Base-by-base conservation (phyloP, 176 grass and related monocot genomes). In the Paspalum vaginatum region DNA sequence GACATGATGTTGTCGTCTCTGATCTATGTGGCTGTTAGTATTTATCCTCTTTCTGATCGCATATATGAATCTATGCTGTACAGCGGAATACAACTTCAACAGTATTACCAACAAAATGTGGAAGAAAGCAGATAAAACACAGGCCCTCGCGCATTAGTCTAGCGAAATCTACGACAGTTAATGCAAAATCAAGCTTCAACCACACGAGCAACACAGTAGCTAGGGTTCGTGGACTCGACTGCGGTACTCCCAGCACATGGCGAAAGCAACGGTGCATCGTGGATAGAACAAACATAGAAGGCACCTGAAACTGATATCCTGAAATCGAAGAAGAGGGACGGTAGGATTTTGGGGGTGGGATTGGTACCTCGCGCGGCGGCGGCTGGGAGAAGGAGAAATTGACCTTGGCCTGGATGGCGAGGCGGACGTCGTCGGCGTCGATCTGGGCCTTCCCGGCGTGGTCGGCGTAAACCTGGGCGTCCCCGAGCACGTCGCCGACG, bases 331-430 rank as follows among this genome's bases (percentile, higher is more conserved):
- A 68, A 25, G 2, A 56, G 6, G 21, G 11, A 39, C 4, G 10
- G 38, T 48, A 61, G 52, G 72, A 39, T 57, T 58, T 44, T 9
- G 14, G 48, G 64, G 48, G 64, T 39, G 68, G 70, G 53, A 14
- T 48, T 75, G 15, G 66, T 91, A 99, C 93, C 97, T 99, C 97
- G 70, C 97, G 93, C 75, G 97, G 90, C 72, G 97, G 97, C 24
- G 97, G 97, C 85, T 99, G 97, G 51, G 97, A 99, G 82, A 96
- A 99, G 78, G 93, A 96, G 85, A 89, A 93, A 65, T 99, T 99
- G 82, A 95, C 93, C 87, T 95, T 99, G 78, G 90, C 90, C 84
- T 99, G 96, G 62, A 93, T 91, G 63, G 96, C 90, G 40, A 99
- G 89, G 55, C 93, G 80, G 27, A 99, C 87, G 84, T 99, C 96